A percentile compares a stretch with the other conserved stretches of the same genome.
phyloP scores from a whole-genome alignment of 495 filamentous ascomycete species.

The Achaetomiella virescens region DNA sequence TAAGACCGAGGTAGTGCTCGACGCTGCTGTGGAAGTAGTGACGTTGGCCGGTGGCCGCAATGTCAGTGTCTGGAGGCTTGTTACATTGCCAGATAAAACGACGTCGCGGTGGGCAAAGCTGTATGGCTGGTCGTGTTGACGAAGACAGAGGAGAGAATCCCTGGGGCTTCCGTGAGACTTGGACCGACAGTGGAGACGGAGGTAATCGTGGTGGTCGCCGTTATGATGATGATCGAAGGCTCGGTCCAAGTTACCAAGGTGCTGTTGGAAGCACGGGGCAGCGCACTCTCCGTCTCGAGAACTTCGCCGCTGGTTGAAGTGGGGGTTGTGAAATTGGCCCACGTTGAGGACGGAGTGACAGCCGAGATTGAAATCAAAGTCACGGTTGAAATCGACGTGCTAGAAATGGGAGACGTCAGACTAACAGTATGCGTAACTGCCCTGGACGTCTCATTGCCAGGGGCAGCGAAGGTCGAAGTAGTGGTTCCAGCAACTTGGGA shows the following conservation, averaged over 20 bases:
- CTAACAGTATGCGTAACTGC: neutral
- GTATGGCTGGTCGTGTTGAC: neutral
- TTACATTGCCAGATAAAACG: no score
- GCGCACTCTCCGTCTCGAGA: neutral
- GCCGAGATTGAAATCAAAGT: neutral
- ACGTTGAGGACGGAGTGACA: neutral
- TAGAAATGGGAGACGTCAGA: neutral
- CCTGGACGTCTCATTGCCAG: neutral
- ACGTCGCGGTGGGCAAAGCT: no score
- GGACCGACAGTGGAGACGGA: neutral
- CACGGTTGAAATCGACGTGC: neutral
- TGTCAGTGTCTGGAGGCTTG: neutral
- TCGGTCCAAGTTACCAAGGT: neutral
- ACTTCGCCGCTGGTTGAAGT: neutral
- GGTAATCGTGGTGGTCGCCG: neutral
- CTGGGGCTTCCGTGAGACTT: neutral
- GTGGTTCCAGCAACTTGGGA: neutral
- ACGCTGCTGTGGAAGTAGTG: no score
- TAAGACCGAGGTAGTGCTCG: neutral
- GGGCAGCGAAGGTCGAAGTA: neutral
- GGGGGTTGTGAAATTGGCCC: neutral
- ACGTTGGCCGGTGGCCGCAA: neutral
- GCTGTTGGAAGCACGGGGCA: neutral
- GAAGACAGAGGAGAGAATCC: neutral
- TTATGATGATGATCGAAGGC: neutral